phyloP scores from a whole-genome alignment of 176 grass and related monocot genomes.

The Carex myosuroides region DNA sequence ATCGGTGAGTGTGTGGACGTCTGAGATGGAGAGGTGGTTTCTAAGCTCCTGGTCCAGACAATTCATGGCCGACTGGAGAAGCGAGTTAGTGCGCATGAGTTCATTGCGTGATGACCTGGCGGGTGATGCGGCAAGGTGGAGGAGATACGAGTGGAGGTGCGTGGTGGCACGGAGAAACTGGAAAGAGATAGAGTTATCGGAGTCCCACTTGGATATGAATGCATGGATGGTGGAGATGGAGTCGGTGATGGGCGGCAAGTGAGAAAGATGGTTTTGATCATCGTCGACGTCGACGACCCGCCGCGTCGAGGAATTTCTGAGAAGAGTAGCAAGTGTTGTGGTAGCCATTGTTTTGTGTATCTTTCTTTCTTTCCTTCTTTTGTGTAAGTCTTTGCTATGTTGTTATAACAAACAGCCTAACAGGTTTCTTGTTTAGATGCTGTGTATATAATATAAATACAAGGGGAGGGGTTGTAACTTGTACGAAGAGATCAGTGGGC shows the following conservation, averaged over 20 bases:
- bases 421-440: too few species aligned
- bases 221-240: constrained; percentile 32
- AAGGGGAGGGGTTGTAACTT: too few species aligned
- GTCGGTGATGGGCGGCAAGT: constrained; percentile 32
- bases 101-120: neutral
- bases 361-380: neutral
- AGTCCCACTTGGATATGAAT: constrained; percentile 43
- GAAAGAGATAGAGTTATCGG: constrained; percentile 1
- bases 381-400: neutral
- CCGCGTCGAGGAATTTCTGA: neutral
- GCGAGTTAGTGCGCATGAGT: constrained; percentile 44
- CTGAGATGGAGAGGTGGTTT: constrained; percentile 11
- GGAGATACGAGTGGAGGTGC: constrained; percentile 58
- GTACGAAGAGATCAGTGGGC: too few species aligned
- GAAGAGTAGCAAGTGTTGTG: neutral
- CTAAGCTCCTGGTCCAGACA: constrained; percentile 50
- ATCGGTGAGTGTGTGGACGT: neutral
- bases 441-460: too few species aligned
- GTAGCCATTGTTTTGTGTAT: neutral
- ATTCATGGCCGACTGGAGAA: constrained; percentile 50
- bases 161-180: constrained; percentile 39
- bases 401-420: neutral
- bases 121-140: constrained; percentile 31
- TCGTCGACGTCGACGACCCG: neutral
- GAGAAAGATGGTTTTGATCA: neutral